Evolutionary conservation across 2,329 filamentous ascomycete species (phyloP).

Genomic region (Aureobasidium leucospermi): DNA sequence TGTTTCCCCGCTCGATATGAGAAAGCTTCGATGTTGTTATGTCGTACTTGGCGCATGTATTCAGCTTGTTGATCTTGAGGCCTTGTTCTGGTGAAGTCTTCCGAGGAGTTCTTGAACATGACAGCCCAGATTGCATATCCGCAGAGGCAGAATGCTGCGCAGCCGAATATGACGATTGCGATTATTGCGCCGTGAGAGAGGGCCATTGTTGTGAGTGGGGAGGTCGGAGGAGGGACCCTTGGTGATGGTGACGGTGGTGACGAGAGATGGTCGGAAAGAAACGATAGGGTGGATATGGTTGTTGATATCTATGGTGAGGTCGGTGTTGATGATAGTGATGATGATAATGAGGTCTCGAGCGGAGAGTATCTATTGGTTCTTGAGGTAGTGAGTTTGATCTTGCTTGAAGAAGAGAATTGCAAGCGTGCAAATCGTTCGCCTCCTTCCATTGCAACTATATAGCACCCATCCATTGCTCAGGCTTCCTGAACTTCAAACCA

Average conservation of each 20-base stretch:
- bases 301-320: no score
- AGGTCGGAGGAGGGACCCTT: no score
- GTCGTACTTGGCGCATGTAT: not conserved
- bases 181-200: not conserved
- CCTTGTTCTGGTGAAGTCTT: not conserved
- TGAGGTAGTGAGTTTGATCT: not conserved
- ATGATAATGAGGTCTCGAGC: no score
- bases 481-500: no score
- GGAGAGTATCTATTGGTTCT: no score
- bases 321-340: no score
- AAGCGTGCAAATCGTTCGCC: no score
- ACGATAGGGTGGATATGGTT: no score
- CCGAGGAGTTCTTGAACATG: not conserved
- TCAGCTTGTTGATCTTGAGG: not conserved
- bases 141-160: not conserved
- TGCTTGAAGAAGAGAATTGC: not conserved
- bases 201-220: not conserved
- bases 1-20: not conserved
- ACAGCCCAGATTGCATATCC: conserved; percentile 1
- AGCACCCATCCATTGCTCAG: no score
- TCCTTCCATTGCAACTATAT: no score
- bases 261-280: no score
- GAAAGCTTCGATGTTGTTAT: not conserved
- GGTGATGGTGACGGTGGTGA: no score
- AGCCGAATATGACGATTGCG: not conserved